Evolutionary conservation across 768 basidiomycete species (phyloP).

Genomic region (Amanita inopinata): DNA sequence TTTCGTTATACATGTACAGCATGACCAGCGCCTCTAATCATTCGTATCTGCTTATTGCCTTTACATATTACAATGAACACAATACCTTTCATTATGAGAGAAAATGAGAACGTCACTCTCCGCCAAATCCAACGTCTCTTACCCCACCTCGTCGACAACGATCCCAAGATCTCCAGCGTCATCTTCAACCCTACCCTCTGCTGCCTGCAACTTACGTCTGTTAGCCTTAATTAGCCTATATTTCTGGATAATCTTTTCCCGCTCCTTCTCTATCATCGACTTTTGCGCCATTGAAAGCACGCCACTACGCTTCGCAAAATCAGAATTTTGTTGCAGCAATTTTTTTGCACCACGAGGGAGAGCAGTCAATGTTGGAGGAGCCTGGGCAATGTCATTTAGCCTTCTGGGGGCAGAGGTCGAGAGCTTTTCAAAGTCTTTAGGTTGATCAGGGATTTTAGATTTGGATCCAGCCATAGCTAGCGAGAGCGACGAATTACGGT

Average conservation of each 20-base stretch:
- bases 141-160: neutral
- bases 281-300: conserved; percentile 69
- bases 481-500: conserved; percentile 11
- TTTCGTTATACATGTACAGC: too few species aligned
- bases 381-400: conserved; percentile 62
- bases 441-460: conserved; percentile 13
- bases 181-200: conserved; percentile 11
- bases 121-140: neutral
- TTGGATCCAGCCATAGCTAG: conserved; percentile 3
- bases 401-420: conserved; percentile 52
- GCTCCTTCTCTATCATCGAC: conserved; percentile 66
- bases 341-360: conserved; percentile 37
- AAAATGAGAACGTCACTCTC: too few species aligned
- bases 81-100: too few species aligned
- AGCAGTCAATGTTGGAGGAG: conserved; percentile 53
- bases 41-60: too few species aligned
- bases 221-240: conserved; percentile 63
- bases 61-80: too few species aligned
- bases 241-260: conserved; percentile 55
- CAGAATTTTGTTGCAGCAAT: conserved; percentile 12
- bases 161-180: conserved; percentile 5
- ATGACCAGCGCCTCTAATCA: too few species aligned
- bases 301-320: conserved; percentile 26
- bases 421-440: conserved; percentile 39
- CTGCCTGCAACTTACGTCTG: conserved; percentile 19